phyloP scores from a whole-genome alignment of 257 asterid species.

The Capsicum rhomboideum region DNA sequence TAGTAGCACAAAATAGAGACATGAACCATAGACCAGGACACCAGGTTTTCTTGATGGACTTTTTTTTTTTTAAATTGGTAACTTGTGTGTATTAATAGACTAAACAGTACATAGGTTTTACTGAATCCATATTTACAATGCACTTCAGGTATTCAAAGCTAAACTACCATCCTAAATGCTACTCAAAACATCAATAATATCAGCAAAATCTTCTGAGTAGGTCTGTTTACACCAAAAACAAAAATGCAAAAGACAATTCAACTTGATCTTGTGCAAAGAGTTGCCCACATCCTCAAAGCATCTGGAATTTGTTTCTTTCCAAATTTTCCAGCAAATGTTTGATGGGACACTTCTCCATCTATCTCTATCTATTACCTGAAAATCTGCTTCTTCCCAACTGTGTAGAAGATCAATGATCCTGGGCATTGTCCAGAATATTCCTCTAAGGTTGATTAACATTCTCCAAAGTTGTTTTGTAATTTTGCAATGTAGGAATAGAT shows the following conservation, averaged over 20 bases:
- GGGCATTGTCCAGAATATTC: background rate
- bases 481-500: background rate
- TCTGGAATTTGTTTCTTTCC: too few relatives aligned
- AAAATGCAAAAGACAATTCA: background rate
- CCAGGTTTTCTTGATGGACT: too few relatives aligned
- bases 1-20: too few relatives aligned
- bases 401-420: background rate
- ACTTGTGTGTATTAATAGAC: too few relatives aligned
- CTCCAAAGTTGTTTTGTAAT: background rate
- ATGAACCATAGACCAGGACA: too few relatives aligned
- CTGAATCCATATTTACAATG: background rate
- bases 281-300: background rate
- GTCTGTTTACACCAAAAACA: background rate
- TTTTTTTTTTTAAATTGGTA: too few relatives aligned
- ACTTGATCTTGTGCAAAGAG: background rate
- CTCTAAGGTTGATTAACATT: background rate
- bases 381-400: too few relatives aligned
- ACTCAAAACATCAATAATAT: background rate
- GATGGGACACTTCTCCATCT: too few relatives aligned
- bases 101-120: too few relatives aligned
- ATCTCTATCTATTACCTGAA: too few relatives aligned
- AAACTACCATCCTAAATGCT: background rate
- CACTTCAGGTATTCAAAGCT: background rate
- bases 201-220: background rate
- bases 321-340: too few relatives aligned